phyloP scores from a whole-genome alignment of 129 eudicot species.

The Silybum marianum region DNA sequence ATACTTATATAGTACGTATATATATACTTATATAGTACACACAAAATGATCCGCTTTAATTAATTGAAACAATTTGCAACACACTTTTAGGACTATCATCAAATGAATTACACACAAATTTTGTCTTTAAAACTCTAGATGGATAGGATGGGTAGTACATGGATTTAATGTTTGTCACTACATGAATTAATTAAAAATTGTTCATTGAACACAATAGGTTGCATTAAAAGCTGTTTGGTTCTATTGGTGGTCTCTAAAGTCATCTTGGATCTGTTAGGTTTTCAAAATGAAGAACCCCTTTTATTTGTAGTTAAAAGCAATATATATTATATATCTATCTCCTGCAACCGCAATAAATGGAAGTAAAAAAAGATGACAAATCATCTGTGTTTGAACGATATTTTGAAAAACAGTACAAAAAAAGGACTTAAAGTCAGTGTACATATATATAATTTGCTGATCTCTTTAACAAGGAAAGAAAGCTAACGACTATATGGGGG shows the following conservation, averaged over 20 bases:
- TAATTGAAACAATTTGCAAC: not conserved
- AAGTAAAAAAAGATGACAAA: constrained; percentile 3
- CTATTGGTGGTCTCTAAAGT: constrained; percentile 25
- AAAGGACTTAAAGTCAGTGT: constrained; percentile 11
- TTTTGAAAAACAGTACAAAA: constrained; percentile 6
- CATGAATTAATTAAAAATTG: not conserved
- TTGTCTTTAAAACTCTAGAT: constrained; percentile 1
- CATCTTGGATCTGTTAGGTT: constrained; percentile 25
- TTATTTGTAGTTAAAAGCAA: constrained; percentile 27
- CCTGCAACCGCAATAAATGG: constrained; percentile 33
- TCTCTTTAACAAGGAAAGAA: constrained; percentile 24
- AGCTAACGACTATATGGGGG: constrained; percentile 15
- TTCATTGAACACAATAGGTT: constrained; percentile 1
- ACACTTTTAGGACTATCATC: not conserved
- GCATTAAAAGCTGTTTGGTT: constrained; percentile 18
- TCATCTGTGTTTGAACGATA: constrained; percentile 3
- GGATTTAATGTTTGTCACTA: not conserved
- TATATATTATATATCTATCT: not conserved
- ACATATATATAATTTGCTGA: constrained; percentile 17
- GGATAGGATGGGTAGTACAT: constrained; percentile 10
- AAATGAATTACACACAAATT: not conserved
- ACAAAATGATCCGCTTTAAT: too few species aligned
- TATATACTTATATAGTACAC: too few species aligned
- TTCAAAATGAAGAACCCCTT: constrained; percentile 12
- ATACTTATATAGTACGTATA: too few species aligned